A percentile compares a stretch with the other conserved stretches of the same genome.
Evolutionary conservation across 495 filamentous ascomycete genomes (phyloP).

Genomic region (Hypoxylon lienhwacheense): DNA sequence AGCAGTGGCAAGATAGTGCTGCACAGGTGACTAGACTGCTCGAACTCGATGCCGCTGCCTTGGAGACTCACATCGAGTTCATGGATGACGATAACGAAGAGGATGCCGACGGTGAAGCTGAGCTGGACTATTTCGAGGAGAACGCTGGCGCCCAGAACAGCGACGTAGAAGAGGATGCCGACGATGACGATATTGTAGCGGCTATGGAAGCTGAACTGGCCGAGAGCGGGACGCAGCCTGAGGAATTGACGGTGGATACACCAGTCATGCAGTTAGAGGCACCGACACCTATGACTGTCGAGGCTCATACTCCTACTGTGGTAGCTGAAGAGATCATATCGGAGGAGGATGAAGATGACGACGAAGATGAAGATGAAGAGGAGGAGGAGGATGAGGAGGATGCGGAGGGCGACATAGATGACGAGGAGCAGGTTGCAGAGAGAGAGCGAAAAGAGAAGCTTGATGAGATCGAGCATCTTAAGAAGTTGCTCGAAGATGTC

Average conservation of each 20-base stretch:
- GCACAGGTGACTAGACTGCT: conserved; percentile 77
- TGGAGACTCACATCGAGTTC: conserved; percentile 55
- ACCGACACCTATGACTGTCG: conserved; percentile 44
- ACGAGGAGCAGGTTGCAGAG: conserved; percentile 45
- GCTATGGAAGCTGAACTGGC: conserved; percentile 46
- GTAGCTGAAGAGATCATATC: conserved; percentile 40
- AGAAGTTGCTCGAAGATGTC: conserved; percentile 45
- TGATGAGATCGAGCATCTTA: conserved; percentile 59
- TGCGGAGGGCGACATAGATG: conserved; percentile 51
- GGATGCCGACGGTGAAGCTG: conserved; percentile 56
- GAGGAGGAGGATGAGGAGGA: conserved; percentile 54
- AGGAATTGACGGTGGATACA: conserved; percentile 34
- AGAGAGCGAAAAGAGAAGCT: conserved; percentile 48
- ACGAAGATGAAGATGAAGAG: conserved; percentile 46
- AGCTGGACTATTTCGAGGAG: conserved; percentile 49
- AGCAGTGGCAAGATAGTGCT: conserved; percentile 87
- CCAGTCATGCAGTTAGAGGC: conserved; percentile 42
- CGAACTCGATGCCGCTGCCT: conserved; percentile 56
- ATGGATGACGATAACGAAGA: conserved; percentile 60
- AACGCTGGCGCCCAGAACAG: conserved; percentile 9
- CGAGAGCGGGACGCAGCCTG: conserved; percentile 40
- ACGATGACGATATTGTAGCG: conserved; percentile 45
- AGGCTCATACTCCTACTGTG: conserved; percentile 36
- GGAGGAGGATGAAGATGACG: conserved; percentile 54
- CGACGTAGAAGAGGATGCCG: conserved; percentile 29